These are phyloP conservation scores for Coemansia sp. DNA, from an alignment of 192 early-diverging fungal genomes.

Conservation along the genomic window DNA sequence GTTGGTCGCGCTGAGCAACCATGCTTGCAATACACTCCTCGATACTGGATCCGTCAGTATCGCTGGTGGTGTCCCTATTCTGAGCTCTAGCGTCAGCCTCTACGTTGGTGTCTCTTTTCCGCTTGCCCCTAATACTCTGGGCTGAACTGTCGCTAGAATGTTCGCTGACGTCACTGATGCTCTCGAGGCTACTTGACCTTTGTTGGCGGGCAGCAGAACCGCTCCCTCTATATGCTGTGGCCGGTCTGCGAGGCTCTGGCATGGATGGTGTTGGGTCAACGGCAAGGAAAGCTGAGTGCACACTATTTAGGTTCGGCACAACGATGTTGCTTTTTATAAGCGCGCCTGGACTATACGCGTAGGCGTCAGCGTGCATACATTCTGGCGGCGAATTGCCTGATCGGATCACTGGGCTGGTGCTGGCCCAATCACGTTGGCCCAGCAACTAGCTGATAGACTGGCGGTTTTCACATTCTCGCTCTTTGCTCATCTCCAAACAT, in stretches of 20 bases:
- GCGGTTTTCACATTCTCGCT: background rate
- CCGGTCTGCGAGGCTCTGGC: background rate
- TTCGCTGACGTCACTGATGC: slow-evolving; percentile 6
- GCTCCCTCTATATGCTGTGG: background rate
- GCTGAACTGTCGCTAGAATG: background rate
- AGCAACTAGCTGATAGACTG: background rate
- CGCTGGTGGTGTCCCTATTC: background rate
- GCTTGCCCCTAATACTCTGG: background rate
- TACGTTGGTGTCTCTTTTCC: background rate
- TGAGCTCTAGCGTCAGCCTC: background rate
- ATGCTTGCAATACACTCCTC: slow-evolving; percentile 28
- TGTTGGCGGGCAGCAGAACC: background rate
- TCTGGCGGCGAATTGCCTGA: background rate
- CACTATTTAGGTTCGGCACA: background rate
- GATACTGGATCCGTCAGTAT: slow-evolving; percentile 6
- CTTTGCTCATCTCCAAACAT: background rate
- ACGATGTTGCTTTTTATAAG: background rate
- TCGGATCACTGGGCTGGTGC: background rate
- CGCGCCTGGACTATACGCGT: background rate
- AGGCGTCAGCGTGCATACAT: too few species aligned
- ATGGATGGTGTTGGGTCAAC: background rate
- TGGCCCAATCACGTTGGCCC: background rate
- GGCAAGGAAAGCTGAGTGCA: background rate
- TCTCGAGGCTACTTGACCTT: slow-evolving; percentile 3
- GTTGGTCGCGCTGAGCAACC: slow-evolving; percentile 31